Conservation (phyloP, 2,329 filamentous ascomycete genomes). For the Neophaeococcomyces aloes region DNA sequence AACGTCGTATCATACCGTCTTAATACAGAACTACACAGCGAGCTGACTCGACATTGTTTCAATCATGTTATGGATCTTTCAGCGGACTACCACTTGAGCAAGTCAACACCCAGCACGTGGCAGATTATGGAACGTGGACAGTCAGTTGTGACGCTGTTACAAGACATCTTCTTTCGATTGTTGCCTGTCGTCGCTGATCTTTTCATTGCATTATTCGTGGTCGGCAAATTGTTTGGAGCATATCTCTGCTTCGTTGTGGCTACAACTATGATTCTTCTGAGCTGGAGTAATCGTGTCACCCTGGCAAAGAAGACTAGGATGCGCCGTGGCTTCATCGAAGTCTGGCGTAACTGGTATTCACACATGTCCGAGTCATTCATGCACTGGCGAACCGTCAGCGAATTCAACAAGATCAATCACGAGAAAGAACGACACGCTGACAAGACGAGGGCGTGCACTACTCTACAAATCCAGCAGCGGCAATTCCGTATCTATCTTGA, state of each 20-base stretch:
- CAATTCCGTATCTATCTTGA: constrained; percentile 16
- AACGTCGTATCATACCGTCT: constrained; percentile 45
- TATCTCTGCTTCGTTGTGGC: constrained; percentile 46
- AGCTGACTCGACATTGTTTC: constrained; percentile 52
- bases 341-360: constrained; percentile 29
- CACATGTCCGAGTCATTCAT: constrained; percentile 49
- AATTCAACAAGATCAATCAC: constrained; percentile 48
- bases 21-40: constrained; percentile 47
- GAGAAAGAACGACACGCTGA: constrained; percentile 42
- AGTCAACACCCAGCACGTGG: constrained; percentile 54
- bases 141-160: constrained; percentile 49
- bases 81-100: constrained; percentile 59
- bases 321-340: constrained; percentile 30
- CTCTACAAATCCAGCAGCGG: not conserved
- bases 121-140: constrained; percentile 55
- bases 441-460: constrained; percentile 8
- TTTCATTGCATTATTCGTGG: constrained; percentile 47
- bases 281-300: constrained; percentile 39
- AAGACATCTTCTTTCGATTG: constrained; percentile 50
- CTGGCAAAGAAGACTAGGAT: constrained; percentile 31
- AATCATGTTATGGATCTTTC: constrained; percentile 58
- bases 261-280: constrained; percentile 39
- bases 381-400: constrained; percentile 50
- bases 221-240: constrained; percentile 50
- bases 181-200: constrained; percentile 54